These are phyloP conservation scores for Forsythia suspensa DNA, from an alignment of 257 asterid genomes.

Conservation along the genomic window DNA sequence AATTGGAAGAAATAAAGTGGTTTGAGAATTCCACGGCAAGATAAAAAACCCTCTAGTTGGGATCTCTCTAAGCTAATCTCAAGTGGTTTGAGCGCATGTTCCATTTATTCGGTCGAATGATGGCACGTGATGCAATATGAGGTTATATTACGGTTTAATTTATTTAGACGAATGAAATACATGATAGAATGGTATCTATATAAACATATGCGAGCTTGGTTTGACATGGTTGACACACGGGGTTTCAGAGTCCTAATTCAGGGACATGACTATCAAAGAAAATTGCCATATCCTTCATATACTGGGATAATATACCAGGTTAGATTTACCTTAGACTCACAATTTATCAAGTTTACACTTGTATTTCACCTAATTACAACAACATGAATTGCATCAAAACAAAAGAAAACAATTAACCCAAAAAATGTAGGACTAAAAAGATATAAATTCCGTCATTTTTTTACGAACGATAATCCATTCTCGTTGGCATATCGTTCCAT, in stretches of 20 bases:
- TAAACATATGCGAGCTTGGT: too few relatives aligned
- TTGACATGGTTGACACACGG: too few relatives aligned
- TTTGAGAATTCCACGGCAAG: too few relatives aligned
- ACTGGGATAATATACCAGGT: slow-evolving; percentile 3
- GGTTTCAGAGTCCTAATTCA: too few relatives aligned
- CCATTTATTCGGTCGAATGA: slow-evolving; percentile 46
- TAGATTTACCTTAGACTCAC: slow-evolving; percentile 18
- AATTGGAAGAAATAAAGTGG: too few relatives aligned
- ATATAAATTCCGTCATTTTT: slow-evolving; percentile 47
- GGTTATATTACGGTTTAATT: too few relatives aligned
- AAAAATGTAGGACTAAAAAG: slow-evolving; percentile 14
- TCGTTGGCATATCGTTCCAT: slow-evolving; percentile 86
- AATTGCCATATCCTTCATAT: slow-evolving; percentile 4
- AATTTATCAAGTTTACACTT: slow-evolving; percentile 26
- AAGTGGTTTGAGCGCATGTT: slow-evolving; percentile 24
- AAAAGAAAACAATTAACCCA: slow-evolving; percentile 3
- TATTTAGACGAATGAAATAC: neutral
- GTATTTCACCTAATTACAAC: slow-evolving; percentile 27
- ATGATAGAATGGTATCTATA: too few relatives aligned
- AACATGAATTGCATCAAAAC: slow-evolving; percentile 26
- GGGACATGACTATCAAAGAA: neutral
- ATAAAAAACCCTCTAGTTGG: too few relatives aligned
- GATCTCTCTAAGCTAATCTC: too few relatives aligned
- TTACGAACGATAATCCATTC: slow-evolving; percentile 71
- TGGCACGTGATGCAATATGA: too few relatives aligned